These are phyloP conservation scores for Boechera retrofracta DNA, from an alignment of 345 rosid genomes.

Conservation along the genomic window DNA sequence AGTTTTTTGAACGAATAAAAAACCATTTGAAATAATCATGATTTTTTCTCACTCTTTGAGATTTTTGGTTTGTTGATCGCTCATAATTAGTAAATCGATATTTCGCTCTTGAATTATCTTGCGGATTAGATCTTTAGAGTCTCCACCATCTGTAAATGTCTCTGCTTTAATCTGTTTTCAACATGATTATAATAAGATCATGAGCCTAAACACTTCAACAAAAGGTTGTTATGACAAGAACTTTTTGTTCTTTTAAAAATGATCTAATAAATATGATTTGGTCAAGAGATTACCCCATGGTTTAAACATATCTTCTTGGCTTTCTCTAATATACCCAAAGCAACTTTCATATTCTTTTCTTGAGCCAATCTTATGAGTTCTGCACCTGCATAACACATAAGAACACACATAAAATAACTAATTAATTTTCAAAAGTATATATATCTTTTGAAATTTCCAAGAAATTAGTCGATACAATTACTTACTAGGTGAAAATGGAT, in stretches of 20 bases:
- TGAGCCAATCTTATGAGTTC: constrained; percentile 37
- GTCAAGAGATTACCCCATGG: constrained; percentile 50
- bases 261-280: background rate
- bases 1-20: background rate
- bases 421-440: background rate
- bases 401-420: background rate
- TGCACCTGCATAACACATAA: constrained; percentile 36
- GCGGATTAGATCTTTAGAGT: constrained; percentile 45
- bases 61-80: constrained; percentile 31
- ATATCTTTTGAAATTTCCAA: background rate
- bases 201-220: background rate
- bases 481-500: constrained; percentile 46
- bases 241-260: no score
- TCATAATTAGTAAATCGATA: constrained; percentile 45
- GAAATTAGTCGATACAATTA: background rate
- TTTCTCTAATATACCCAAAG: constrained; percentile 55
- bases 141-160: constrained; percentile 49
- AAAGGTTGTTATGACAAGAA: background rate
- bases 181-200: constrained; percentile 1
- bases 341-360: constrained; percentile 43
- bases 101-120: constrained; percentile 45
- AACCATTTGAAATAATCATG: background rate
- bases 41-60: constrained; percentile 43
- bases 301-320: constrained; percentile 52
- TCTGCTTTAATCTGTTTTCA: constrained; percentile 51